Evolutionary conservation across 805 yeast species (phyloP), one percentile per base, ranked within the genome.

Genomic region (Candida bentonensis): DNA sequence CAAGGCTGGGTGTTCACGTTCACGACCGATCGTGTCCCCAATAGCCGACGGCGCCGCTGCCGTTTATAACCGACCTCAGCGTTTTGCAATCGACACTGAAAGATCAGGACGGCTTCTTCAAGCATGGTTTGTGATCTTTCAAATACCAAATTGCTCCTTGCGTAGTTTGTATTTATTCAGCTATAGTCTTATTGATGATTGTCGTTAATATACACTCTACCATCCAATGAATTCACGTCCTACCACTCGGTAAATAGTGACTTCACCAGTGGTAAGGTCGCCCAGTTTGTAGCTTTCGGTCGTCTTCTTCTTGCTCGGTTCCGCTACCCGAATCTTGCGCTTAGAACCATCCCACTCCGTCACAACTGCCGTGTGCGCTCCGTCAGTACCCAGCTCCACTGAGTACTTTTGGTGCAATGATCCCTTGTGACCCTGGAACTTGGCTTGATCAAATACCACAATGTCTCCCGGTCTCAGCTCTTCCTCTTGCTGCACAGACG

Each of bases 391-490:
- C 15, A 78, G 68, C 3, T 72, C 73, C n/a, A 70, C 59, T 2
- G 69, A 53, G 21, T 78, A 73, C 63, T 81, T 80, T 53, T 69
- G 74, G 44, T 69, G 74, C 30, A 78, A 55, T 26, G 74, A 69
- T 3, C 69, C 68, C 43, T 72, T 70, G 52, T 79, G 84, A 4
- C 78, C 74, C 49, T 73, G 76, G 62, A 89, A 88, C 48, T 72
- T 72, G 4, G 86, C 95, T 45, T 77, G 77, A 53, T 79, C 74
- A 49, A 86, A 73, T 43, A 86, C 82, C 36, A 86, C 62, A 7
- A 89, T 69, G 60, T 92, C 97, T 47, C 98, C 98, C 0, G 94
- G 79, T 41, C 73, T 69, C 44, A 87, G 73, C 34, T 77, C 82
- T 44, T 76, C 86, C 23, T 63, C 54, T 51, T 73, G 77, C 15